Evolutionary conservation across 768 basidiomycete genomes (phyloP).

Genomic region (Asterophora lycoperdoides): DNA sequence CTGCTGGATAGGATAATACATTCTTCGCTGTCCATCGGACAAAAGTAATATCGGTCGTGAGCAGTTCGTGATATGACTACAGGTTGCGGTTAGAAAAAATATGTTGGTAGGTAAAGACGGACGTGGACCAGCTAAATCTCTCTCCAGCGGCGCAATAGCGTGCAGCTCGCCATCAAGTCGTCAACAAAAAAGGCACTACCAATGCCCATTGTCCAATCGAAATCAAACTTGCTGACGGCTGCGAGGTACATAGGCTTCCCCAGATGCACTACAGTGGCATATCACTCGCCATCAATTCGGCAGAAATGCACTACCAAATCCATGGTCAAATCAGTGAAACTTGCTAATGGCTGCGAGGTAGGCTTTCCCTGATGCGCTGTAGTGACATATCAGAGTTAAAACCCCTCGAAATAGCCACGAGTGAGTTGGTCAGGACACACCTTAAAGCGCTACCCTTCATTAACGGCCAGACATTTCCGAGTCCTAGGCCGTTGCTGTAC

Average conservation of each 20-base stretch:
- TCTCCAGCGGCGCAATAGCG: too few species aligned
- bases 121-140: not conserved
- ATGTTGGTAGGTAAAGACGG: not conserved
- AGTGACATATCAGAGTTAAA: not conserved
- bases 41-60: not conserved
- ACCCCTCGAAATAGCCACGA: too few species aligned
- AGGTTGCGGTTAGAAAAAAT: not conserved
- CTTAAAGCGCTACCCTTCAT: slow-evolving; percentile 33
- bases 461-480: slow-evolving; percentile 45
- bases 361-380: slow-evolving; percentile 37
- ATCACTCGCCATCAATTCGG: too few species aligned
- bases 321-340: slow-evolving; percentile 25
- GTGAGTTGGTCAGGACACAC: slow-evolving; percentile 16
- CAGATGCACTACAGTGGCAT: slow-evolving; percentile 30
- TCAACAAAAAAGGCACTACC: not conserved
- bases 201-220: too few species aligned
- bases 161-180: not conserved
- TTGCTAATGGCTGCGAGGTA: slow-evolving; percentile 38
- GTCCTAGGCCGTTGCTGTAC: slow-evolving; percentile 44
- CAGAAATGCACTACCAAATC: too few species aligned
- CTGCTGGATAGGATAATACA: not conserved
- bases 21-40: not conserved
- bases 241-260: slow-evolving; percentile 37
- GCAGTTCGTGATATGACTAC: not conserved
- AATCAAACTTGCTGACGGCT: slow-evolving; percentile 37